These are phyloP conservation scores for Pecoramyces ruminantium DNA, from an alignment of 192 early-diverging fungal genomes.

Conservation along the genomic window DNA sequence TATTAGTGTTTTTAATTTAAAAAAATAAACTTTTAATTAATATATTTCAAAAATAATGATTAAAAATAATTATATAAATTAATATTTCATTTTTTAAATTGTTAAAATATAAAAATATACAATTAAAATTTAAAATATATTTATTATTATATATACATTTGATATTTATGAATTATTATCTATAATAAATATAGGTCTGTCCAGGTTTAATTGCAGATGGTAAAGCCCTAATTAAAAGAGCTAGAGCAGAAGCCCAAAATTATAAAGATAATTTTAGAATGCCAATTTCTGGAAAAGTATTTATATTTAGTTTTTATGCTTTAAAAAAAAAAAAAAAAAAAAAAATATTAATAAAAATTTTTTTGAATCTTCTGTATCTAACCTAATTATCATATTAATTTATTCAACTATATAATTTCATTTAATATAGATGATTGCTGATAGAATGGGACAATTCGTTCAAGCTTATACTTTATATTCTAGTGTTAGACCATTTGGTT, in stretches of 20 bases:
- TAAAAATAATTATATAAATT: too few species aligned
- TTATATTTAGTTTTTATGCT: neutral
- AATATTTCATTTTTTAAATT: too few species aligned
- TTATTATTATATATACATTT: neutral
- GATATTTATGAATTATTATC: too few species aligned
- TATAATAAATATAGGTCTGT: slow-evolving; percentile 64
- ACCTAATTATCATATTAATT: too few species aligned
- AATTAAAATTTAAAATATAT: neutral
- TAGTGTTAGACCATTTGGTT: slow-evolving; percentile 83
- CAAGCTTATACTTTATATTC: slow-evolving; percentile 96
- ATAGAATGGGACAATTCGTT: slow-evolving; percentile 80
- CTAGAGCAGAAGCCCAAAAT: slow-evolving; percentile 75
- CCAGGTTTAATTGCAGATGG: slow-evolving; percentile 89
- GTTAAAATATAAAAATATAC: neutral
- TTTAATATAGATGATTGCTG: slow-evolving; percentile 53
- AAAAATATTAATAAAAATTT: too few species aligned
- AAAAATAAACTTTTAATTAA: too few species aligned
- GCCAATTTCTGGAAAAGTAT: slow-evolving; percentile 68
- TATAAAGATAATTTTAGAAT: slow-evolving; percentile 72
- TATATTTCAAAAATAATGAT: too few species aligned
- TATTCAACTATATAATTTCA: too few species aligned
- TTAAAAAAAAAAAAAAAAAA: too few species aligned
- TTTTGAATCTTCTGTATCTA: too few species aligned
- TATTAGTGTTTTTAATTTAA: neutral
- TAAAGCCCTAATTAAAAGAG: slow-evolving; percentile 71